Base-by-base conservation (phyloP, 371 early-diverging fungal genomes). In the Synchytrium microbalum region DNA sequence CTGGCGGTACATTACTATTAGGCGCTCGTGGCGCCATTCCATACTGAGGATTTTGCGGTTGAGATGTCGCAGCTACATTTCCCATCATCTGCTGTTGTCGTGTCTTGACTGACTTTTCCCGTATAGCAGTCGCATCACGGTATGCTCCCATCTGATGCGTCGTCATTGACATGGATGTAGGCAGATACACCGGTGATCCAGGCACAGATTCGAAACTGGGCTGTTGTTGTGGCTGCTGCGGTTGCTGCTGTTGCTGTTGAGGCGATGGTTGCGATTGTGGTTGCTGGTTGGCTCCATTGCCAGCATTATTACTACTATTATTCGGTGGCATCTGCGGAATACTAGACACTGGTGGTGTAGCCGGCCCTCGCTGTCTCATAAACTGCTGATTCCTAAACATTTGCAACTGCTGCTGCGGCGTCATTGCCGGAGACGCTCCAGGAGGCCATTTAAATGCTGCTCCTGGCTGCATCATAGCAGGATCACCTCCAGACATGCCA, bases 211-310 rank as follows among this genome's bases (percentile, higher is more conserved):
- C 28, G 8, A 25, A 24, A 25, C 24, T n/a, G 56, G 13, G 13
- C 56, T 24, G 13, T 13, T 28, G 8, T 13, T 55, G 8, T n/a
- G 23, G 23, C 24, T 55, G 56, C n/a, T 51, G 51, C 51, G 13
- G 51, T n/a, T 51, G 51, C n/a, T 51, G 51, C 51, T 51, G 51
- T n/a, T 51, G 51, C 14, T 14, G 51, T 51, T 51, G 51, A n/a
- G 51, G 13, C n/a, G 13, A n/a, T 51, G 51, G 14, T n/a, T n/a
- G n/a, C n/a, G n/a, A n/a, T n/a, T n/a, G n/a, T n/a, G n/a, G n/a
- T n/a, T n/a, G n/a, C n/a, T n/a, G n/a, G n/a, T n/a, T n/a, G n/a
- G n/a, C n/a, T n/a, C 46, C 19, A 38, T 38, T 38, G 46, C 19
- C 46, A 10, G 10, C 19, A 19, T 38, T 38, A 38, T 5, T 38